Percentiles rank a stretch among this genome's conserved stretches.
These are phyloP conservation scores for Rhodosporidiobolus sp. DNA, from an alignment of 768 basidiomycete species.

Conservation along the genomic window DNA sequence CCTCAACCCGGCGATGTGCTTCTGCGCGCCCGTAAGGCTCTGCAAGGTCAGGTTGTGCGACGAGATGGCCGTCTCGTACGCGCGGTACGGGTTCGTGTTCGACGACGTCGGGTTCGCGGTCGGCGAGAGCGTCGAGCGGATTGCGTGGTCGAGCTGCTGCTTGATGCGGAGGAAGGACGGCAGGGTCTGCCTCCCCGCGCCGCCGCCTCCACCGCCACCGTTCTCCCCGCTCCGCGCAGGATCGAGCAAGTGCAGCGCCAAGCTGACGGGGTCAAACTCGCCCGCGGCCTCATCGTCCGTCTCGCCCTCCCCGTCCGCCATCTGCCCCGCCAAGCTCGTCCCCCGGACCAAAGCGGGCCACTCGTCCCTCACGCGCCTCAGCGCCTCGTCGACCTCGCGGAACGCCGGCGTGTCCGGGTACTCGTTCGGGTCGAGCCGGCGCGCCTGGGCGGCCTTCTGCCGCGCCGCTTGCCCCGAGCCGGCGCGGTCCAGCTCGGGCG, in stretches of 20 bases:
- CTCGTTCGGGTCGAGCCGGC: constrained; percentile 23
- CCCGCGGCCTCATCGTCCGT: constrained; percentile 25
- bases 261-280: constrained; percentile 89
- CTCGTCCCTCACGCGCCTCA: constrained; percentile 29
- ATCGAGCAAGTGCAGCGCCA: constrained; percentile 85
- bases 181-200: constrained; percentile 48
- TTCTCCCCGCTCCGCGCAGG: constrained; percentile 45
- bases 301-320: neutral
- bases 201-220: constrained; percentile 57
- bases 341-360: constrained; percentile 39
- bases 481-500: neutral
- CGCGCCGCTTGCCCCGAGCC: neutral
- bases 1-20: constrained; percentile 69
- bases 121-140: constrained; percentile 87
- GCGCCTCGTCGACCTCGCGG: constrained; percentile 40
- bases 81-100: constrained; percentile 82
- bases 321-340: constrained; percentile 23
- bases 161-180: constrained; percentile 74
- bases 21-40: constrained; percentile 69
- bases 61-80: constrained; percentile 89
- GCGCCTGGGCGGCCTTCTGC: neutral
- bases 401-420: constrained; percentile 45
- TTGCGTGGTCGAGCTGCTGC: constrained; percentile 68
- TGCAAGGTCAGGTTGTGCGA: constrained; percentile 76
- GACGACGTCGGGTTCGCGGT: constrained; percentile 76